Evolutionary conservation across 257 asterid species (phyloP).

Genomic region (Voacanga thouarsii): DNA sequence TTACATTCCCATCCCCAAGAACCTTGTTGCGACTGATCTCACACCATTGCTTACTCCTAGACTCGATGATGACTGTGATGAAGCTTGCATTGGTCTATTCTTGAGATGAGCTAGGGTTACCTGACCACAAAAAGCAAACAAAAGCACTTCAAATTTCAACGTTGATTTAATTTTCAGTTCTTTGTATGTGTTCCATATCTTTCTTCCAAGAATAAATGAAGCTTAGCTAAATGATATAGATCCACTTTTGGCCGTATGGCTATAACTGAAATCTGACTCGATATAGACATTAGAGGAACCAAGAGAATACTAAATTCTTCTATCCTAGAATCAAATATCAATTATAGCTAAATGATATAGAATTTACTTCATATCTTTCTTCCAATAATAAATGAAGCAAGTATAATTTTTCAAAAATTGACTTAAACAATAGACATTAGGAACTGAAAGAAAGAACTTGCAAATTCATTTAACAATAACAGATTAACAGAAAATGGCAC

Average conservation of each 20-base stretch:
- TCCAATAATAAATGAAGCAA: no score
- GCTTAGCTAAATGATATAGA: neutral
- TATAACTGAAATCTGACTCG: neutral
- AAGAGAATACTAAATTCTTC: no score
- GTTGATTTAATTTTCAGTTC: neutral
- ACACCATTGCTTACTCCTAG: conserved; percentile 85
- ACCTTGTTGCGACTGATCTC: conserved; percentile 93
- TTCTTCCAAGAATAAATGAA: no score
- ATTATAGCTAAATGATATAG: no score
- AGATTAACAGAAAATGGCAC: neutral
- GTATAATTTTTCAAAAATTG: neutral
- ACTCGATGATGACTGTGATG: conserved; percentile 66
- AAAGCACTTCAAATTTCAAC: conserved; percentile 14
- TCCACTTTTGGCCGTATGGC: neutral
- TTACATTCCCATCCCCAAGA: conserved; percentile 87
- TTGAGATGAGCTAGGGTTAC: conserved; percentile 87
- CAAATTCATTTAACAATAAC: neutral
- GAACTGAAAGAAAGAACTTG: neutral
- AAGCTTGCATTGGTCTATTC: conserved; percentile 71
- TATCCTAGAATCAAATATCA: no score
- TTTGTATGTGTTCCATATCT: neutral
- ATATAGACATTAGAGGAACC: no score
- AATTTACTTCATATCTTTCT: no score
- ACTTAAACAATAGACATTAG: neutral
- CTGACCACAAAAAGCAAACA: conserved; percentile 40